These are phyloP conservation scores for Tetrapyrgos nigripes DNA, from an alignment of 1,284 basidiomycete species.

Conservation along the genomic window DNA sequence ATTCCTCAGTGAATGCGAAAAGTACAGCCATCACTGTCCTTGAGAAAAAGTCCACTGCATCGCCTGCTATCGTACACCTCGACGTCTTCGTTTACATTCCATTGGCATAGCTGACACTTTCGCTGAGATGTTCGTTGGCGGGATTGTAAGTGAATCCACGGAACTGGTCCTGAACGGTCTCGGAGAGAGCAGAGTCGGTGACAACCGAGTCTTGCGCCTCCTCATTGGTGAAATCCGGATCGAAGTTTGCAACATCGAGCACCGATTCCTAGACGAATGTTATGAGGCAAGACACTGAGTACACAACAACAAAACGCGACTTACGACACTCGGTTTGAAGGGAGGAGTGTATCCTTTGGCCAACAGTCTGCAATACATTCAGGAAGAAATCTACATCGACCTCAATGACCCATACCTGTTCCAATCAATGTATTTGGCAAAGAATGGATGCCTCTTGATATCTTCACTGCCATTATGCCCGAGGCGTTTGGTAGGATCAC, in stretches of 20 bases:
- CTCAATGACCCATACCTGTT: conserved; percentile 52
- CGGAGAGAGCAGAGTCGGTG: conserved; percentile 88
- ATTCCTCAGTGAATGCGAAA: too few species aligned
- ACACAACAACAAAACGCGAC: conserved; percentile 35
- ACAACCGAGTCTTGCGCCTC: conserved; percentile 94
- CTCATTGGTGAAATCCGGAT: conserved; percentile 94
- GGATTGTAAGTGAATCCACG: conserved; percentile 87
- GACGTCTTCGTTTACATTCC: conserved; percentile 46
- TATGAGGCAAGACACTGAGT: not conserved
- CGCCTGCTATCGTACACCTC: too few species aligned
- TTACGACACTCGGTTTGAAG: conserved; percentile 96
- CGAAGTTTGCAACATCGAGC: conserved; percentile 89
- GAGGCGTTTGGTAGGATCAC: conserved; percentile 87
- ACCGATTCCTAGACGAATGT: conserved; percentile 68
- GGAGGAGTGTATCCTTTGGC: conserved; percentile 97
- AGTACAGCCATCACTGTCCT: too few species aligned
- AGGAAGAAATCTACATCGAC: not conserved
- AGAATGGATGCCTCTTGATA: conserved; percentile 97
- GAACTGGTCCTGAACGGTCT: conserved; percentile 97
- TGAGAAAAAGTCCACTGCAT: too few species aligned
- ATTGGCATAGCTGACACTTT: conserved; percentile 70
- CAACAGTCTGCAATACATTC: conserved; percentile 60
- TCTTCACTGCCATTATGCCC: conserved; percentile 95
- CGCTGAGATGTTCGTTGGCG: conserved; percentile 79
- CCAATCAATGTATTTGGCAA: conserved; percentile 95